Base-by-base conservation (phyloP, 2,329 filamentous ascomycete genomes). In the Aureobasidium subglaciale region DNA sequence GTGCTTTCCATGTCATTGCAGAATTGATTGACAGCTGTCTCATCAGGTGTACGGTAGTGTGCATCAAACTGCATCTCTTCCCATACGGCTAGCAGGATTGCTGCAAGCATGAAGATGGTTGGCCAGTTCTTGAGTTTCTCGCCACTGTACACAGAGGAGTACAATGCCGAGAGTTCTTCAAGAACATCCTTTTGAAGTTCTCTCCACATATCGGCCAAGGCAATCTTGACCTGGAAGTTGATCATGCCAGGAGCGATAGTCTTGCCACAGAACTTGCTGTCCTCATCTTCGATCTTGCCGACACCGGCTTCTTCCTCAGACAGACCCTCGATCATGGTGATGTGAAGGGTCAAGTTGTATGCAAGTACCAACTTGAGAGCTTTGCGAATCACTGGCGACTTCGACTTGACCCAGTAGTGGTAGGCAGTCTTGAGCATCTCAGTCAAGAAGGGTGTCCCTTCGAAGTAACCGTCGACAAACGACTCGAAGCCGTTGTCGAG, bases 81-180 rank as follows among this genome's bases (percentile, higher is more conserved):
- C 92, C 92, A 97, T 18, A 97, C 90, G 10, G 89, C 89, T 45
- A 97, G 80, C 30, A 97, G 82, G 60, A 97, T 93, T 4, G 89
- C 91, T 9, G 91, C 92, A 56, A 96, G 80, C 82, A 97, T 95
- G 80, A 96, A 97, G 70, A 97, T 97, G 46, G 91, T 96, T 2
- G 92, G 92, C 92, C 92, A 97, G 76, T 96, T 95, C 83, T 96
- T 96, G 64, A 96, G 83, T 73, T 95, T 92, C 71, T 96, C 92
- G 58, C 92, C 92, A 65, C 88, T 95, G 80, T 97, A 97, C 41
- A 97, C 92, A 61, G 90, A 95, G n/a, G 90, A 95, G 80, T 96
- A 97, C 13, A 97, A 80, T 6, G 83, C 76, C 1, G 92, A 96
- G 1, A 97, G 81, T 76, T 97, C 92, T 75, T 95, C 91, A 2